A percentile compares a stretch with the other conserved stretches of the same genome.
These are phyloP conservation scores for Adansonia madagascariensis DNA, from an alignment of 441 rosid species.

Conservation along the genomic window DNA sequence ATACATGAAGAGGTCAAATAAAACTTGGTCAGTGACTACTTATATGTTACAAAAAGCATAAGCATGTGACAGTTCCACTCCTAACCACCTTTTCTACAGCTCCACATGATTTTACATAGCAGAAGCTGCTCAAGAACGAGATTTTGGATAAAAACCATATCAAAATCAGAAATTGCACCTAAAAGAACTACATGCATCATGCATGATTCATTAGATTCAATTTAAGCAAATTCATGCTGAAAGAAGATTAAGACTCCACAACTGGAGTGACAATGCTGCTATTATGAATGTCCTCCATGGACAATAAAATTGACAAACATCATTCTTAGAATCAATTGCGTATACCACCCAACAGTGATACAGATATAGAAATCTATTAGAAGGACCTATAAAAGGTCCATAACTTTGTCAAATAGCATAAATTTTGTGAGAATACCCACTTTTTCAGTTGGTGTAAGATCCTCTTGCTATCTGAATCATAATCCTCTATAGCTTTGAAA, in stretches of 20 bases:
- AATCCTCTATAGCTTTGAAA: constrained; percentile 90
- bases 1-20: not conserved
- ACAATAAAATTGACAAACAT: not conserved
- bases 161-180: constrained; percentile 21
- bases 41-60: not conserved
- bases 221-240: constrained; percentile 2
- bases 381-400: not conserved
- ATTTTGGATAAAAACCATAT: constrained; percentile 11
- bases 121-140: constrained; percentile 15
- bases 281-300: not conserved
- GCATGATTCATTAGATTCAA: not conserved
- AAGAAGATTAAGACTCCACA: not conserved
- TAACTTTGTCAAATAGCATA: constrained; percentile 12
- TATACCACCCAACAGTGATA: not conserved
- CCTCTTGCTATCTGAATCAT: constrained; percentile 93
- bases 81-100: constrained; percentile 10
- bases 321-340: constrained; percentile 16
- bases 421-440: constrained; percentile 45
- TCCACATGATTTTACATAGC: not conserved
- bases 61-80: constrained; percentile 7
- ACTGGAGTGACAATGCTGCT: not conserved
- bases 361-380: not conserved
- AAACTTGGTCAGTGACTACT: constrained; percentile 8
- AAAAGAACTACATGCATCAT: not conserved
- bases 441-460: constrained; percentile 72